phyloP scores from a whole-genome alignment of 2,329 filamentous ascomycete genomes.

The Colletotrichum kahawae region DNA sequence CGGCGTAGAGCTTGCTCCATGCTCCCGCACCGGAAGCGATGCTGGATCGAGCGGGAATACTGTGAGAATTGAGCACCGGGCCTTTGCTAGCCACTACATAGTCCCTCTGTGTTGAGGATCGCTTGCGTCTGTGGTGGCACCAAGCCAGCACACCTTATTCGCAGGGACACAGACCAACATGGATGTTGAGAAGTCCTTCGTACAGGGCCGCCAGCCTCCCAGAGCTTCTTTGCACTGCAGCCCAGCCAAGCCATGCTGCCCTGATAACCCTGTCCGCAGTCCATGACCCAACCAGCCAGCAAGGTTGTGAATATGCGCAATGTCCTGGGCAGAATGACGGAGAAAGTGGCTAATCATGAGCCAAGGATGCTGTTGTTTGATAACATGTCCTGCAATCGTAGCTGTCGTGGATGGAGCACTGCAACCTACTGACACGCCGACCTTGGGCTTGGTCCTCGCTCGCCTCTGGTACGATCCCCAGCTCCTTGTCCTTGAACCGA shows the following conservation, averaged over 20 bases:
- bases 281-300: not conserved
- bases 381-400: not conserved
- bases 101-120: not conserved
- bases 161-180: not conserved
- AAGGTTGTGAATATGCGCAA: not conserved
- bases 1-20: not conserved
- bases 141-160: not conserved
- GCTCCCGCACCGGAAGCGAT: not conserved
- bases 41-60: not conserved
- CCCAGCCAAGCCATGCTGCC: not conserved
- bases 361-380: not conserved
- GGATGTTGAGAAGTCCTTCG: not conserved
- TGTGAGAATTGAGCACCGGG: not conserved
- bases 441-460: not conserved
- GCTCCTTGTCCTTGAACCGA: not conserved
- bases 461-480: not conserved
- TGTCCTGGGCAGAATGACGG: not conserved
- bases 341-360: not conserved
- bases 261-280: not conserved
- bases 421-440: not conserved
- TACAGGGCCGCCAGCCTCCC: not conserved
- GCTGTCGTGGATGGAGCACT: not conserved
- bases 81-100: not conserved
- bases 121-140: slow-evolving; percentile 13
- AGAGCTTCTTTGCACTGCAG: not conserved